phyloP scores from a whole-genome alignment of 78 protist genomes.

The Mastigamoeba balamuthi region DNA sequence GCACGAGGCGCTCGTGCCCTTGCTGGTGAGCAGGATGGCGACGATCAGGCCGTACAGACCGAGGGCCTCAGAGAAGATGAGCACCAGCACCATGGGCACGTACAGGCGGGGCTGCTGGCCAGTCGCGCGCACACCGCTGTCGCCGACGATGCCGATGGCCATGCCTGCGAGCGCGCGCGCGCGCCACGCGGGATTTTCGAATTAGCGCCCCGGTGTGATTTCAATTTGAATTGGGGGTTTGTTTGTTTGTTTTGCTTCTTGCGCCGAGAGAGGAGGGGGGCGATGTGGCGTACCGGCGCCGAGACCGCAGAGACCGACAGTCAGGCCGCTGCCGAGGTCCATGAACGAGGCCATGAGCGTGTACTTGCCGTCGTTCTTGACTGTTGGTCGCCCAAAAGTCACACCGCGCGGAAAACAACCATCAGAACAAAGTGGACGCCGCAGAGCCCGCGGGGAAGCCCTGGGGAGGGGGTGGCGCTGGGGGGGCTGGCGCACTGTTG shows the following conservation, averaged over 20 bases:
- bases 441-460: not conserved
- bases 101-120: constrained; percentile 76
- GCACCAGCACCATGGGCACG: constrained; percentile 87
- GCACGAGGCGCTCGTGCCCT: too few species aligned
- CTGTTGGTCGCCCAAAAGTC: not conserved
- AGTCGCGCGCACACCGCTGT: constrained; percentile 87
- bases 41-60: constrained; percentile 90
- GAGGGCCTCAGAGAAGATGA: constrained; percentile 93
- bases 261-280: too few species aligned
- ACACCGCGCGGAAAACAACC: too few species aligned
- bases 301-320: constrained; percentile 90
- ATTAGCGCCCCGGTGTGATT: too few species aligned
- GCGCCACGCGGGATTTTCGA: not conserved
- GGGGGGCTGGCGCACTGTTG: not conserved
- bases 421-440: not conserved
- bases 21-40: constrained; percentile 62
- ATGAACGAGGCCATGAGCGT: constrained; percentile 49
- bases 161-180: constrained; percentile 1
- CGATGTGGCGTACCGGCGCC: constrained; percentile 82
- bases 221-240: too few species aligned
- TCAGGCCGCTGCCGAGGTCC: constrained; percentile 91
- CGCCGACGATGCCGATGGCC: constrained; percentile 87
- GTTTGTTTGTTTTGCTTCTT: too few species aligned
- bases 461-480: not conserved
- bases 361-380: not conserved